Percentiles rank a stretch among this genome's conserved stretches.
Conservation (phyloP, 495 filamentous ascomycete species). For the Penicillium verhagenii region DNA sequence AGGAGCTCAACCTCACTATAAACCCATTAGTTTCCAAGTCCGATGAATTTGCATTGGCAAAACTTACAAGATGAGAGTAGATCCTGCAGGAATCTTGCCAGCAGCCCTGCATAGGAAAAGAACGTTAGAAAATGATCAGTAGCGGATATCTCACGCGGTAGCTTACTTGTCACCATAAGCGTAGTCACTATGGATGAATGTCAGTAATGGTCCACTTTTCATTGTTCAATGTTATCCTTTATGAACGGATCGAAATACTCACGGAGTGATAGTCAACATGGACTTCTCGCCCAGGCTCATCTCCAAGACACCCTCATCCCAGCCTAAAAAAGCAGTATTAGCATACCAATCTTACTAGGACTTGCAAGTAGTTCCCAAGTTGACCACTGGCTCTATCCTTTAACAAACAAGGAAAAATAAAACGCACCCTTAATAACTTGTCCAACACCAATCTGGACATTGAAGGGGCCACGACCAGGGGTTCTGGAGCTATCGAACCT, state of each 20-base stretch:
- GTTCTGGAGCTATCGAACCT: conserved; percentile 76
- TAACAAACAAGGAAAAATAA: conserved; percentile 4
- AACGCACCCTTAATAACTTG: conserved; percentile 75
- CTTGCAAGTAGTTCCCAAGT: no score
- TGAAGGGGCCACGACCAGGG: conserved; percentile 59
- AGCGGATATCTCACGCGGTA: neutral
- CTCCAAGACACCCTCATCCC: conserved; percentile 78
- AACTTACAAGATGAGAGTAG: conserved; percentile 55
- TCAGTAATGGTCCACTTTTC: neutral
- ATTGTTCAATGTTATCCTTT: neutral
- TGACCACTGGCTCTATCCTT: neutral
- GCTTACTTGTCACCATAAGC: conserved; percentile 71
- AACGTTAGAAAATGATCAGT: conserved; percentile 14
- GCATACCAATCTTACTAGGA: no score
- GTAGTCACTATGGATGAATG: conserved; percentile 57
- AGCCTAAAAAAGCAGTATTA: conserved; percentile 53
- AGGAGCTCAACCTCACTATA: conserved; percentile 46
- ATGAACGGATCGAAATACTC: conserved; percentile 26
- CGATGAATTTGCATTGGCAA: neutral
- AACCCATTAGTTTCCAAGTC: conserved; percentile 10
- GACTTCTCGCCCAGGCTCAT: conserved; percentile 82
- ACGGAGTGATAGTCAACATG: conserved; percentile 76
- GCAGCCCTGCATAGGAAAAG: conserved; percentile 55
- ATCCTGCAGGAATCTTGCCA: conserved; percentile 45
- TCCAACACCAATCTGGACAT: conserved; percentile 68